phyloP scores from a whole-genome alignment of 805 yeast genomes.

The Saccharomyces eubayanus region DNA sequence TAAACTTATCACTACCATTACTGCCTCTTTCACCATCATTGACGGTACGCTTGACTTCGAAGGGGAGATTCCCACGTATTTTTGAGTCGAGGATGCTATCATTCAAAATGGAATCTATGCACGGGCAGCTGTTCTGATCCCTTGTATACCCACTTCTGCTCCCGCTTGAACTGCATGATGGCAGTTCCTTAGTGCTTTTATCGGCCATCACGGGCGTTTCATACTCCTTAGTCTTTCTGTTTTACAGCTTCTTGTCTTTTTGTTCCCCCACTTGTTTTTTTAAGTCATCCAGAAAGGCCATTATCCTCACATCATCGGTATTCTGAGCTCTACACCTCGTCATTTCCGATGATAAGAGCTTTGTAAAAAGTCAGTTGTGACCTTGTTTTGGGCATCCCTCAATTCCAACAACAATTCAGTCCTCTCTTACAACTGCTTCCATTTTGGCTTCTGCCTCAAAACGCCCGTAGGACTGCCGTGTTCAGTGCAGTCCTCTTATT shows the following conservation, averaged over 20 bases:
- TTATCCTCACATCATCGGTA: conserved; percentile 15
- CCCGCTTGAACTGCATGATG: background rate
- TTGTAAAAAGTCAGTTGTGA: conserved; percentile 66
- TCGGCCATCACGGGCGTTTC: background rate
- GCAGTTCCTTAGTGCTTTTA: background rate
- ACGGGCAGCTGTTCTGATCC: background rate
- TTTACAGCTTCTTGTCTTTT: background rate
- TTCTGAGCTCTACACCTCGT: conserved; percentile 43
- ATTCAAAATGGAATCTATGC: too few species aligned
- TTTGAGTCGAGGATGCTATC: background rate
- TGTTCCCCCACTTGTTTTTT: background rate
- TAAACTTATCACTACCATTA: background rate
- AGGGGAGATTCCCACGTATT: background rate
- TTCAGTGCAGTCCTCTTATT: conserved; percentile 92
- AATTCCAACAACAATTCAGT: conserved; percentile 66
- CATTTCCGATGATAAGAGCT: conserved; percentile 71
- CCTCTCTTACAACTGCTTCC: conserved; percentile 74
- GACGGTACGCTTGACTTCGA: background rate
- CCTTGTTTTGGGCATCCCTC: conserved; percentile 55
- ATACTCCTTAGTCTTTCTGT: background rate
- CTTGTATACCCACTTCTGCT: background rate
- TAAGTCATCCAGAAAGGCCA: conserved; percentile 1
- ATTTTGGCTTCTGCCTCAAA: conserved; percentile 83
- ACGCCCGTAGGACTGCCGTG: conserved; percentile 97
- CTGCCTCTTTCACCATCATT: background rate